phyloP scores from a whole-genome alignment of 1,284 basidiomycete species.

The Ganoderma multipileum region DNA sequence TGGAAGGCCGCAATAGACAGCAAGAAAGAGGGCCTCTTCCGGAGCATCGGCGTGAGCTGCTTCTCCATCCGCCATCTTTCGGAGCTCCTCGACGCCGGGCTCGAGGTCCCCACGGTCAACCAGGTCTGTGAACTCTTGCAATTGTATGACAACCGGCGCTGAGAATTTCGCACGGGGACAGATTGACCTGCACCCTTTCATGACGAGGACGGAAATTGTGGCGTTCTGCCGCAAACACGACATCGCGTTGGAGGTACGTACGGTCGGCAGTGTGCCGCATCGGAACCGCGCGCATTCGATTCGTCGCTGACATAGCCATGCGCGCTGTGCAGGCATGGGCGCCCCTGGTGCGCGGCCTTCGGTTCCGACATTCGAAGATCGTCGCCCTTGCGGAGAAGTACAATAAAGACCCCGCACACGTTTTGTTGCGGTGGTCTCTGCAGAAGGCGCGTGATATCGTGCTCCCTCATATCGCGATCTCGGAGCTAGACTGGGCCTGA shows the following conservation, averaged over 20 bases:
- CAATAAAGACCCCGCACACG: conserved; percentile 66
- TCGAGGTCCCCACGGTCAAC: conserved; percentile 64
- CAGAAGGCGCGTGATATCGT: conserved; percentile 62
- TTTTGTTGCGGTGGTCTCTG: conserved; percentile 79
- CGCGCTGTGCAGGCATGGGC: conserved; percentile 56
- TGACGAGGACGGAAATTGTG: conserved; percentile 71
- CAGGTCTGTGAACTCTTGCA: conserved; percentile 54
- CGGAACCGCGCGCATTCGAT: neutral
- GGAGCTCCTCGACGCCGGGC: conserved; percentile 60
- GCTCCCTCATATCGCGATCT: neutral
- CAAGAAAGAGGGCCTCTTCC: conserved; percentile 66
- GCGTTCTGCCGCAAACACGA: conserved; percentile 61
- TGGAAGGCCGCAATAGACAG: conserved; percentile 64
- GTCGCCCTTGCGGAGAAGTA: conserved; percentile 55
- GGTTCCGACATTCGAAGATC: conserved; percentile 57
- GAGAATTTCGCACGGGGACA: conserved; percentile 27
- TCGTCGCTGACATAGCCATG: conserved; percentile 29
- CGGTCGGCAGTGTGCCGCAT: conserved; percentile 28
- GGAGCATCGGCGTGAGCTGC: conserved; percentile 75
- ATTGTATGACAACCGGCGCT: neutral
- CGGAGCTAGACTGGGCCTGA: neutral
- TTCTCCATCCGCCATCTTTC: conserved; percentile 73
- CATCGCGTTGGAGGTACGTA: conserved; percentile 73
- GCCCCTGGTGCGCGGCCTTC: conserved; percentile 57
- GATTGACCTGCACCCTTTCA: conserved; percentile 79